Evolutionary conservation across 768 basidiomycete species (phyloP), one percentile per base, ranked within the genome.

Genomic region (Obba rivulosa): DNA sequence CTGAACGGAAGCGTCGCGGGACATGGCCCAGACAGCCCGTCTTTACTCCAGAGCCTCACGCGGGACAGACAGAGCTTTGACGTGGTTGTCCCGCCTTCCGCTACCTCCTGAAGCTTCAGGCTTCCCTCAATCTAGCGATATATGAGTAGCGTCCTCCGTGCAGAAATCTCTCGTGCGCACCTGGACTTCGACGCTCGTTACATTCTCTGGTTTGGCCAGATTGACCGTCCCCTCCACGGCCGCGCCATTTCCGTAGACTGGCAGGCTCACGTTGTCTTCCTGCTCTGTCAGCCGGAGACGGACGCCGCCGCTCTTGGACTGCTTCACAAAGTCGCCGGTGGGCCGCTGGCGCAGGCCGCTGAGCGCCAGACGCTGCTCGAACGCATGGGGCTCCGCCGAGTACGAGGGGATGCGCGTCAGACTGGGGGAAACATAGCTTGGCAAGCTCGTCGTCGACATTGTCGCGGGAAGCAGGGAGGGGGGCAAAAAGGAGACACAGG

Each of bases 121-220:
- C 65, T 71, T 11, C 84, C 85, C 59, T 85, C 81, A 21, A 85
- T 69, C 85, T 86, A 54, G 22, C 24, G 24, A 22, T 24, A 51
- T 41, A 18, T 48, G 50, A 50, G 28, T 34, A 18, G 34, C 34
- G n/a, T 8, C 7, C 10, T 7, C 22, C 40, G n/a, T n/a, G n/a
- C n/a, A n/a, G n/a, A n/a, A n/a, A n/a, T n/a, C n/a, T n/a, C n/a
- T n/a, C n/a, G n/a, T n/a, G n/a, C 68, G 48, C 52, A 77, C 85
- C 72, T 83, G 79, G 36, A 82, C 75, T 61, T 87, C 83, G 31
- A 87, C 80, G 16, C 74, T 75, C 2, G 72, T 72, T 20, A 87
- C 65, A 22, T 72, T 72, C 11, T 81, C 80, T 1, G 70, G 65
- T 64, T 80, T 85, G 41, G 61, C 56, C 17, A 86, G 57, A 18